phyloP scores from a whole-genome alignment of 139 green algal genomes.

The Coelastrella sp. region DNA sequence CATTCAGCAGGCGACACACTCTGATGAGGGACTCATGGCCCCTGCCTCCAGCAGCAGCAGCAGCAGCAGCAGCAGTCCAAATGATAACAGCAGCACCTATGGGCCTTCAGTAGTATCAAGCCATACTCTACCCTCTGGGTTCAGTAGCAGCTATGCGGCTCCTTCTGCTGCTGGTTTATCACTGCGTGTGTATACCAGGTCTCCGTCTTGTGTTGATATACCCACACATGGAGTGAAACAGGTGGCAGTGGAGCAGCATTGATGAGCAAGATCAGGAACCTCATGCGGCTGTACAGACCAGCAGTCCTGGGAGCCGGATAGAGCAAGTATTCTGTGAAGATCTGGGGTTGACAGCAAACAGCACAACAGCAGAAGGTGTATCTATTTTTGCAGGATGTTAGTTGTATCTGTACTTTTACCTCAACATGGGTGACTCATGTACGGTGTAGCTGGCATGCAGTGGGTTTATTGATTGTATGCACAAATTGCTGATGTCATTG shows the following conservation, averaged over 20 bases:
- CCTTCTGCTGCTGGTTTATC: conserved; percentile 27
- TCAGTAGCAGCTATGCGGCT: conserved; percentile 1
- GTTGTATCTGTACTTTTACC: too few species aligned
- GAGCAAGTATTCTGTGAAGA: neutral
- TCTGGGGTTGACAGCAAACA: neutral
- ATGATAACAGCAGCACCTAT: neutral
- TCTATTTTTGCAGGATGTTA: too few species aligned
- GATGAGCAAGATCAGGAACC: neutral
- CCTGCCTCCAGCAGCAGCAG: neutral
- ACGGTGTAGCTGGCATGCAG: neutral
- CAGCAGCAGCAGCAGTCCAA: neutral
- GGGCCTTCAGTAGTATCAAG: neutral
- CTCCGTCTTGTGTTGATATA: neutral
- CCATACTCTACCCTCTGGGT: neutral
- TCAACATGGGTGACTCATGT: too few species aligned
- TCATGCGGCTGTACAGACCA: neutral
- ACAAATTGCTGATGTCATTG: too few species aligned
- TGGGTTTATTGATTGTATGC: too few species aligned
- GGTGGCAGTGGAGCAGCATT: neutral
- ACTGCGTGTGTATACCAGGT: neutral
- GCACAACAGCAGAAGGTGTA: neutral
- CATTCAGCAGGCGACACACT: neutral
- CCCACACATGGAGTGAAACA: neutral
- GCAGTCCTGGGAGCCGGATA: neutral
- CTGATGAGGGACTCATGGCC: neutral